Evolutionary conservation across 2,329 filamentous ascomycete species (phyloP).

Genomic region (Trichoderma pleuroti): DNA sequence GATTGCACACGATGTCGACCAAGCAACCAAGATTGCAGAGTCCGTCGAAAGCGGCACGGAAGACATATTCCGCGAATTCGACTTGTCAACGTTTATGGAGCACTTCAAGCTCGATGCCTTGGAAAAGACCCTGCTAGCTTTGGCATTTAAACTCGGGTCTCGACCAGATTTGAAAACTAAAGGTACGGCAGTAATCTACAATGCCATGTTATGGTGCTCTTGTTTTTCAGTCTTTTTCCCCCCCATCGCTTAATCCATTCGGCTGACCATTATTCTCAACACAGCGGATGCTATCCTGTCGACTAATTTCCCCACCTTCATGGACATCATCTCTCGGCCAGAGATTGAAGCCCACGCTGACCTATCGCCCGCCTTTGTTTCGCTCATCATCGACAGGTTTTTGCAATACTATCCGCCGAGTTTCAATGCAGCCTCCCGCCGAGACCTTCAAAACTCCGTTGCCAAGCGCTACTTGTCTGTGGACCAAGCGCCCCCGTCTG

Average conservation of each 20-base stretch:
- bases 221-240: neutral
- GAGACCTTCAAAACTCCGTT: conserved; percentile 65
- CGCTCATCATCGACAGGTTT: conserved; percentile 78
- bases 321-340: conserved; percentile 69
- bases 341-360: conserved; percentile 63
- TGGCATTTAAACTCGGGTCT: conserved; percentile 81
- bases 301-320: conserved; percentile 72
- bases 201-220: neutral
- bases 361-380: conserved; percentile 66
- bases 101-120: conserved; percentile 92
- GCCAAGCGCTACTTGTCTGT: conserved; percentile 64
- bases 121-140: conserved; percentile 79
- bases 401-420: conserved; percentile 82
- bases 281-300: conserved; percentile 86
- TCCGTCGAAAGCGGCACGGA: conserved; percentile 87
- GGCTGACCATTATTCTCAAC: conserved; percentile 22
- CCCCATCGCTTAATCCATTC: neutral
- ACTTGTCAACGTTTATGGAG: conserved; percentile 91
- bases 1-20: conserved; percentile 72
- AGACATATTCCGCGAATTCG: conserved; percentile 93
- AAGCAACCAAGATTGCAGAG: conserved; percentile 88
- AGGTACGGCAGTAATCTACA: conserved; percentile 53
- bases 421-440: conserved; percentile 72
- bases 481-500: conserved; percentile 63
- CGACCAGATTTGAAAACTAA: conserved; percentile 83